Evolutionary conservation across 306 rosid genomes (phyloP), one percentile per base, ranked within the genome.

Genomic region (Cucumis melo): DNA sequence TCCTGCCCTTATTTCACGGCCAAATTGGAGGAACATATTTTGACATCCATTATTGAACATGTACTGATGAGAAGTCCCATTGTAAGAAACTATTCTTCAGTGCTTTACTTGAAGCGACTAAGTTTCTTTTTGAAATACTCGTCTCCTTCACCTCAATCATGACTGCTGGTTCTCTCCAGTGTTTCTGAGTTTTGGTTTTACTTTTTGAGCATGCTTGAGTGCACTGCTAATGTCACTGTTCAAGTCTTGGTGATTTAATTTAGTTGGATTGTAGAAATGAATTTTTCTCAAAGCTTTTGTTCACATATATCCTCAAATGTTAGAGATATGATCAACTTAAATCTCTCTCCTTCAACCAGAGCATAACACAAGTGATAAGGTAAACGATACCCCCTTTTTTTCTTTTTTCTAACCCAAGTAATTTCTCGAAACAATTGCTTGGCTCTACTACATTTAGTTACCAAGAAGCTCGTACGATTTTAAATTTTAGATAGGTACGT

Each of bases 1-100:
- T 29, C 12, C 20, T 80, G 78, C 62, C 94, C 94, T 76, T 63
- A 66, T 82, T 78, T 91, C 88, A 79, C 90, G 97, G 96, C 96
- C 79, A 78, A 83, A 90, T 78, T 82, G 83, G 86, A 77, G 94
- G 84, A 54, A 76, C 32, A 46, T 41, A 41, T 60, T 39, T 70
- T 3, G 78, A 36, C 65, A 72, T 76, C 53, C 19, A 64, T 70
- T 23, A 60, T 60, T 68, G 11, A 44, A 57, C 3, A 5, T 34
- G 75, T 64, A 62, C 36, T 20, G 10, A 23, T 34, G 11, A 68
- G 74, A 44, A 42, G 24, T 21, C n/a, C 55, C 74, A 21, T 39
- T 67, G 56, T 21, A 50, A 46, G 58, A 46, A 21, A 46, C 54
- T 46, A 46, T 7, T 70, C 21, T 70, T 70, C 58, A 70, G 15